Base-by-base conservation (phyloP, 805 yeast species). In the Yarrowia sp. region DNA sequence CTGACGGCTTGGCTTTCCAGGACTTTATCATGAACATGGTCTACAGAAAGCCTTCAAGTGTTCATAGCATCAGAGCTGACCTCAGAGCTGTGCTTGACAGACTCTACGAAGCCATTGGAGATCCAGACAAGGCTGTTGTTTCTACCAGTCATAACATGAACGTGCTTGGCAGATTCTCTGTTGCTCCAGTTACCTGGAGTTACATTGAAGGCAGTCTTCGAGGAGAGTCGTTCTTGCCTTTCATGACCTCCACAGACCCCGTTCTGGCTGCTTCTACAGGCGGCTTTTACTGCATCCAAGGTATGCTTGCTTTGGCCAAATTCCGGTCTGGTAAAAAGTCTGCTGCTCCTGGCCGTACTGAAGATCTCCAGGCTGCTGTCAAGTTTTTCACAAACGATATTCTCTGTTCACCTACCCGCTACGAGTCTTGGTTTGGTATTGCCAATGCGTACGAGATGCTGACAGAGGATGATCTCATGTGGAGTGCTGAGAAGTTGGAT, bases 381-480 rank as follows among this genome's bases (percentile, higher is more conserved):
- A 81, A 81, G 55, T 82, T 86, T 74, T 80, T 92, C 66, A 81
- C 80, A 58, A 77, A 79, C 64, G 98, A 95, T 73, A 74, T 95
- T 15, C 70, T 86, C 0, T 86, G 86, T 69, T 85, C 88, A 4
- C 81, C 88, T 1, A 77, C 82, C 43, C 77, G 97, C 35, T 80
- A 87, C 53, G 99, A 95, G 74, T 85, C 90, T 8, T 95, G 99
- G 99, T 78, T 85, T 44, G 80, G 90, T 1, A 73, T 95, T 13
- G 97, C 96, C 0, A 91, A 87, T 71, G 86, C 93, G 0, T 92
- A 82, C 69, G 86, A 92, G 0, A 86, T 80, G 65, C 77, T 89
- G 44, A 96, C 88, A 0, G 98, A 93, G 68, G 97, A 92, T 73
- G 97, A 90, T 68, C 75, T 95, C 65, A 85, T 90, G n/a, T 91